Evolutionary conservation across 2,329 filamentous ascomycete species (phyloP).

Genomic region (Claviceps sp.): DNA sequence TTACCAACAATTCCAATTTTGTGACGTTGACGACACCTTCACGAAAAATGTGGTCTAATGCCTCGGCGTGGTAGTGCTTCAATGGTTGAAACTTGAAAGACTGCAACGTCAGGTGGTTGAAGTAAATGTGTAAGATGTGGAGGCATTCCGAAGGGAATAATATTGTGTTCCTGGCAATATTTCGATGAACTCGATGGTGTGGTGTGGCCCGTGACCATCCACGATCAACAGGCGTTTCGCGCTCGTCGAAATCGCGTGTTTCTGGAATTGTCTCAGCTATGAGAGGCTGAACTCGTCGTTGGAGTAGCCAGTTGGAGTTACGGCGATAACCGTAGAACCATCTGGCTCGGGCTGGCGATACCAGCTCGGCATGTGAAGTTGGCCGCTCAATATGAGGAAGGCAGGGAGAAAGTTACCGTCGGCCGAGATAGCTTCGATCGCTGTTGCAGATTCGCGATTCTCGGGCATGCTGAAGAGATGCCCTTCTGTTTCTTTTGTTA

Average conservation of each 20-base stretch:
- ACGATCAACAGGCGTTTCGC: background rate
- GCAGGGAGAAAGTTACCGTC: background rate
- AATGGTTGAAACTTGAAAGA: too few relatives aligned
- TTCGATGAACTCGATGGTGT: background rate
- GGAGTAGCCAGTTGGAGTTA: background rate
- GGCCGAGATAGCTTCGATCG: background rate
- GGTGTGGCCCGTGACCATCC: background rate
- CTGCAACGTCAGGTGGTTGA: background rate
- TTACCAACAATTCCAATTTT: too few relatives aligned
- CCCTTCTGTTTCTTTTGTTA: background rate
- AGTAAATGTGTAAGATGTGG: background rate
- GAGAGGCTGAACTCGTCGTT: background rate
- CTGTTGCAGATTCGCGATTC: background rate
- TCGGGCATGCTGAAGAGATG: background rate
- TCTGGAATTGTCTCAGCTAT: background rate
- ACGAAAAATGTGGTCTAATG: too few relatives aligned
- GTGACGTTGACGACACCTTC: too few relatives aligned
- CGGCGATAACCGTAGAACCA: background rate
- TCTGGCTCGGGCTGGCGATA: background rate
- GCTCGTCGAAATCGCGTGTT: background rate
- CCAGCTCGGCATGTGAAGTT: background rate
- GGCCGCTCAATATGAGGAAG: background rate
- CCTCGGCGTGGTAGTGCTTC: too few relatives aligned
- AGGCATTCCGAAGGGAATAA: background rate
- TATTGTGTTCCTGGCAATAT: background rate